These are phyloP conservation scores for Moesziomyces sp. DNA, from an alignment of 1,284 basidiomycete species.

Conservation along the genomic window DNA sequence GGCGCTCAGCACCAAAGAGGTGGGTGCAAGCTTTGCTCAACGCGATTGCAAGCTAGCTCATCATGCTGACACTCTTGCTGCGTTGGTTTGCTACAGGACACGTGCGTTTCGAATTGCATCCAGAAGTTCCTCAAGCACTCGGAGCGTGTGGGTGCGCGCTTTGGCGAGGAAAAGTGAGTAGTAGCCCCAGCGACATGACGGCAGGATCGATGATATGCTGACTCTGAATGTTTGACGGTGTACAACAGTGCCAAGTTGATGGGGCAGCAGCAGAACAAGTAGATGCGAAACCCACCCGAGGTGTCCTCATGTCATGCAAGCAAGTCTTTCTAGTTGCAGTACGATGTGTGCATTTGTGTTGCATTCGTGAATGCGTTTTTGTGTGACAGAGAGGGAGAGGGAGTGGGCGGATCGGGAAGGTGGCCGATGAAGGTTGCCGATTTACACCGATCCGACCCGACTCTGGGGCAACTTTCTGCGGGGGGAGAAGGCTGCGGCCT, in stretches of 20 bases:
- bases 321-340: too few species aligned
- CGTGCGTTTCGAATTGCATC: conserved; percentile 74
- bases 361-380: background rate
- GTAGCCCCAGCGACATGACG: too few species aligned
- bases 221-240: too few species aligned
- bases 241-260: conserved; percentile 40
- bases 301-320: too few species aligned
- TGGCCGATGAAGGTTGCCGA: too few species aligned
- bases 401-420: too few species aligned
- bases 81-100: conserved; percentile 68
- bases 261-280: conserved; percentile 50
- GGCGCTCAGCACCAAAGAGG: conserved; percentile 92
- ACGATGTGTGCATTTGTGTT: background rate
- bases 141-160: conserved; percentile 89
- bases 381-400: too few species aligned
- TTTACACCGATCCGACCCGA: too few species aligned
- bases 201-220: background rate
- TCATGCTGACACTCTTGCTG: background rate
- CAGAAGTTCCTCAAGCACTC: conserved; percentile 99
- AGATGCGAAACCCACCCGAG: too few species aligned
- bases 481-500: too few species aligned
- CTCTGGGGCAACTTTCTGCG: too few species aligned
- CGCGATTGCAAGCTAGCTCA: too few species aligned
- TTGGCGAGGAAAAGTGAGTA: conserved; percentile 70
- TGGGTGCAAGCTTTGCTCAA: conserved; percentile 60